Conservation (phyloP, 164 flowering plant species). For the Stephania japonica region DNA sequence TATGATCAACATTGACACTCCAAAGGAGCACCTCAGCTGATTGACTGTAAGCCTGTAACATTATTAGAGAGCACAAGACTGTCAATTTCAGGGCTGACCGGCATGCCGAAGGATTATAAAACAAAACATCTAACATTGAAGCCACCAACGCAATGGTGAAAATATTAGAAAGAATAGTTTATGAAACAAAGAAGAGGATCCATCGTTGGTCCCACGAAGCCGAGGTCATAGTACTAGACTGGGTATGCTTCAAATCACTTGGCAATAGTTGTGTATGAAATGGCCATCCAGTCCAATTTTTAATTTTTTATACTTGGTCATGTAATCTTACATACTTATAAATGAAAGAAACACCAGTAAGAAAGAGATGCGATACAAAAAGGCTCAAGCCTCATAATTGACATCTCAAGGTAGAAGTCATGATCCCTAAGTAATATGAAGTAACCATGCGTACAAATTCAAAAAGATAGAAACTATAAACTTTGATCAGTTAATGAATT, state of each 20-base stretch:
- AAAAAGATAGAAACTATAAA: background rate
- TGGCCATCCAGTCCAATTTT: background rate
- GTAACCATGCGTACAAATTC: too few species aligned
- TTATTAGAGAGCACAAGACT: background rate
- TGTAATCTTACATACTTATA: background rate
- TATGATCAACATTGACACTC: too few species aligned
- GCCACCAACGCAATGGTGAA: background rate
- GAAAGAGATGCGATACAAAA: background rate
- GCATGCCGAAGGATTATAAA: background rate
- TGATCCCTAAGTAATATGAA: background rate
- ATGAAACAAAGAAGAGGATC: background rate
- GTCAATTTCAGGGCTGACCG: background rate
- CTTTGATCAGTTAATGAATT: too few species aligned
- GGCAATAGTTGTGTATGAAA: background rate
- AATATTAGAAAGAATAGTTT: background rate
- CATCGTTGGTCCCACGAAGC: background rate
- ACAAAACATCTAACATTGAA: background rate
- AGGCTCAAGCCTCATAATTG: background rate
- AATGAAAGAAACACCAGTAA: background rate
- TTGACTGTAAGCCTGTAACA: background rate
- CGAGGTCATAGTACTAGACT: background rate
- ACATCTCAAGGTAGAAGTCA: background rate
- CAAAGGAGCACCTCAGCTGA: background rate
- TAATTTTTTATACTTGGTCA: background rate
- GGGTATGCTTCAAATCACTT: background rate